Conservation (phyloP, 2,329 filamentous ascomycete genomes). For the Lecanoromycetidae sp. region DNA sequence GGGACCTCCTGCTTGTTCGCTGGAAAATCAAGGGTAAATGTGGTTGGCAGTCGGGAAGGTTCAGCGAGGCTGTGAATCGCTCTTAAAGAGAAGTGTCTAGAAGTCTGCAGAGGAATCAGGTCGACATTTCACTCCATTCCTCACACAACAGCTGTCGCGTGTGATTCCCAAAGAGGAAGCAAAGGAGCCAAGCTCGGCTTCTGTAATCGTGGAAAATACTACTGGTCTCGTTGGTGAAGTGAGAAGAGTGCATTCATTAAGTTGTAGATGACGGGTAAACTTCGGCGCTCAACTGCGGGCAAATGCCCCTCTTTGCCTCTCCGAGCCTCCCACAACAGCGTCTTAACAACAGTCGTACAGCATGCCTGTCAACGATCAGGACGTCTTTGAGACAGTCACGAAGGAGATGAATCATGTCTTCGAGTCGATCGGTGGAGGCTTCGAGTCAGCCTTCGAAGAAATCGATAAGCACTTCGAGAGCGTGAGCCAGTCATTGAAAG, state of each 20-base stretch:
- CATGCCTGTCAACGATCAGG: conserved; percentile 71
- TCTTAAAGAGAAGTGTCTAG: conserved; percentile 1
- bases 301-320: not conserved
- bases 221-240: no score
- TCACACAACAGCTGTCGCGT: not conserved
- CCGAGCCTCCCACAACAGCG: not conserved
- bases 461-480: conserved; percentile 64
- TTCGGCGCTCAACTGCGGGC: not conserved
- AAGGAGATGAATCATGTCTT: conserved; percentile 52
- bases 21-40: not conserved
- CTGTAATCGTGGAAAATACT: no score
- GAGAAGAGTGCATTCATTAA: no score
- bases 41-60: not conserved
- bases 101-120: conserved; percentile 6
- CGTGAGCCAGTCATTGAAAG: conserved; percentile 58
- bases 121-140: not conserved
- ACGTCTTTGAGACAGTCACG: conserved; percentile 64
- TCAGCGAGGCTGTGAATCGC: not conserved
- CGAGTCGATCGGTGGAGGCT: conserved; percentile 40
- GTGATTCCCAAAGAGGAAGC: not conserved
- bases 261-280: not conserved
- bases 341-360: conserved; percentile 23
- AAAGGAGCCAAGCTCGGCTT: not conserved
- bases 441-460: conserved; percentile 37
- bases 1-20: not conserved